Conservation (phyloP, 306 rosid genomes). For the Glycine soja region DNA sequence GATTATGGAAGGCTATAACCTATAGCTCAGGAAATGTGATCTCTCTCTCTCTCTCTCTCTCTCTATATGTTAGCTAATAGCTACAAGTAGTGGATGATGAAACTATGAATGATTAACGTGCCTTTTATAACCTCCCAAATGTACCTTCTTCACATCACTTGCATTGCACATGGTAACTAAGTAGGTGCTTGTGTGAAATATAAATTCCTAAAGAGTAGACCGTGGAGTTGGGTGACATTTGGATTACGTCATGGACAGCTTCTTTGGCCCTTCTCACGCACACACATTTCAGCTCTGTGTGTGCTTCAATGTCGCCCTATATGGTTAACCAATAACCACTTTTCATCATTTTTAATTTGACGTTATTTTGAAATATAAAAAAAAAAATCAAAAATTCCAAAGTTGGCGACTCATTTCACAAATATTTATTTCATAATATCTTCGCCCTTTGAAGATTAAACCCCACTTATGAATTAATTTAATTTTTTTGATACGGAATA, state of each 20-base stretch:
- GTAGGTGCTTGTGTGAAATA: neutral
- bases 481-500: neutral
- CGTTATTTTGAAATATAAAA: no score
- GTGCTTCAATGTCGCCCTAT: neutral
- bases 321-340: neutral
- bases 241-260: neutral
- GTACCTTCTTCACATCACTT: neutral
- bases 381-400: no score
- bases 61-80: neutral
- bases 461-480: neutral
- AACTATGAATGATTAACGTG: neutral
- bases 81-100: neutral
- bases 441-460: neutral
- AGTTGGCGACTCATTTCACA: neutral
- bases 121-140: slow-evolving; percentile 16
- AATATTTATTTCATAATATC: neutral
- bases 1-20: neutral
- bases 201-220: neutral
- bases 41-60: neutral
- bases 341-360: neutral
- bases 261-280: neutral
- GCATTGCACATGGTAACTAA: slow-evolving; percentile 7
- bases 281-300: neutral
- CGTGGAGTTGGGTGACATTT: slow-evolving; percentile 3
- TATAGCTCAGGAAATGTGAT: neutral